Percentiles rank a stretch among this genome's conserved stretches.
Conservation (phyloP, 2,329 filamentous ascomycete genomes). For the Colletotrichum sidae region DNA sequence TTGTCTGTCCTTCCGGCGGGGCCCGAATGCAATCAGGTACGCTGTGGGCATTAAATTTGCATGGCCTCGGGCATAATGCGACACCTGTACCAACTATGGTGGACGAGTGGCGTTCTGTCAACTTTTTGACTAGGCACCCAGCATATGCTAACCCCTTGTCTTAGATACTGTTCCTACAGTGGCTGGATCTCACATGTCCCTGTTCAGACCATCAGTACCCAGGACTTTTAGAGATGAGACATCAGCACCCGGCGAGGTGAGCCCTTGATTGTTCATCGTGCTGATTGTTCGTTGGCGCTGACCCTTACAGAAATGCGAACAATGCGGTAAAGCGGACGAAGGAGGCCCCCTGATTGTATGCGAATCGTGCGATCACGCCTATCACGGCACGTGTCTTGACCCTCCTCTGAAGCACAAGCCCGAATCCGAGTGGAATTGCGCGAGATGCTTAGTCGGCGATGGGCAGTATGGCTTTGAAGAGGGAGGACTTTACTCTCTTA, state of each 20-base stretch:
- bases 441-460: conserved; percentile 93
- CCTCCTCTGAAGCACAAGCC: conserved; percentile 83
- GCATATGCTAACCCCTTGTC: conserved; percentile 40
- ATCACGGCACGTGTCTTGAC: conserved; percentile 88
- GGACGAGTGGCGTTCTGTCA: neutral
- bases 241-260: conserved; percentile 56
- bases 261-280: conserved; percentile 23
- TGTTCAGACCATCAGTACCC: conserved; percentile 85
- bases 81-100: conserved; percentile 11
- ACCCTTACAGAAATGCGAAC: conserved; percentile 78
- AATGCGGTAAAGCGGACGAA: conserved; percentile 84
- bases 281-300: conserved; percentile 33
- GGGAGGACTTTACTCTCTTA: conserved; percentile 93
- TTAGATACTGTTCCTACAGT: conserved; percentile 81
- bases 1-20: conserved; percentile 14
- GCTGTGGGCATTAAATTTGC: conserved; percentile 21
- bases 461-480: conserved; percentile 98
- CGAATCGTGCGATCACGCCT: conserved; percentile 91
- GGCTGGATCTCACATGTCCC: conserved; percentile 95
- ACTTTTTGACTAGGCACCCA: neutral
- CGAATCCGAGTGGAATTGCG: conserved; percentile 94
- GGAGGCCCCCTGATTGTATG: conserved; percentile 79
- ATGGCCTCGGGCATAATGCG: conserved; percentile 39
- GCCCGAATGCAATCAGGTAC: conserved; percentile 16
- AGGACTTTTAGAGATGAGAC: conserved; percentile 69